Evolutionary conservation across 2,329 filamentous ascomycete species (phyloP).

Genomic region (Exophiala phaeomuriformis): DNA sequence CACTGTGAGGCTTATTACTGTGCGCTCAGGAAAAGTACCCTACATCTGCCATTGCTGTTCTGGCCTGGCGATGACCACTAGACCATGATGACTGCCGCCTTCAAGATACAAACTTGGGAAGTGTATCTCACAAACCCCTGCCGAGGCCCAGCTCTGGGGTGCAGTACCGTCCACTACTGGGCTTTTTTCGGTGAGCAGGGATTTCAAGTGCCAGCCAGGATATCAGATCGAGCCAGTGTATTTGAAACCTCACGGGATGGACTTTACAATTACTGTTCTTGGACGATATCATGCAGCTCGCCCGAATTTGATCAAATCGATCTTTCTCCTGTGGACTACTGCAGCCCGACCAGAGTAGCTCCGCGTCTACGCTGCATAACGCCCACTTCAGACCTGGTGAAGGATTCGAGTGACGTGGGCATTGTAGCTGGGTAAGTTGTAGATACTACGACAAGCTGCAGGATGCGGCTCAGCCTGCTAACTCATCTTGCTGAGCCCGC

Average conservation of each 20-base stretch:
- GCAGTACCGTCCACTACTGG: background rate
- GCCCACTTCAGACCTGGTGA: background rate
- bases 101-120: background rate
- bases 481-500: background rate
- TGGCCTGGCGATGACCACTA: background rate
- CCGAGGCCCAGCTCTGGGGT: background rate
- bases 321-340: background rate
- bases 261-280: background rate
- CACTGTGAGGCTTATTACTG: too few species aligned
- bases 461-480: background rate
- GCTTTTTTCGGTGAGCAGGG: background rate
- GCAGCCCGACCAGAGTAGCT: background rate
- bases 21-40: too few species aligned
- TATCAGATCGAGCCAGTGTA: background rate
- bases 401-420: background rate
- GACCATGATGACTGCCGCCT: background rate
- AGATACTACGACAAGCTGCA: background rate
- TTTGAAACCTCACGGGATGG: background rate
- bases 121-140: background rate
- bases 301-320: background rate
- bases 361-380: background rate
- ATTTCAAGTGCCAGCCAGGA: background rate
- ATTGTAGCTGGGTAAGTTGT: background rate
- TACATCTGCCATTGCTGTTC: background rate
- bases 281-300: background rate